Base-by-base conservation (phyloP, 441 rosid genomes). In the Biscutella auriculata region DNA sequence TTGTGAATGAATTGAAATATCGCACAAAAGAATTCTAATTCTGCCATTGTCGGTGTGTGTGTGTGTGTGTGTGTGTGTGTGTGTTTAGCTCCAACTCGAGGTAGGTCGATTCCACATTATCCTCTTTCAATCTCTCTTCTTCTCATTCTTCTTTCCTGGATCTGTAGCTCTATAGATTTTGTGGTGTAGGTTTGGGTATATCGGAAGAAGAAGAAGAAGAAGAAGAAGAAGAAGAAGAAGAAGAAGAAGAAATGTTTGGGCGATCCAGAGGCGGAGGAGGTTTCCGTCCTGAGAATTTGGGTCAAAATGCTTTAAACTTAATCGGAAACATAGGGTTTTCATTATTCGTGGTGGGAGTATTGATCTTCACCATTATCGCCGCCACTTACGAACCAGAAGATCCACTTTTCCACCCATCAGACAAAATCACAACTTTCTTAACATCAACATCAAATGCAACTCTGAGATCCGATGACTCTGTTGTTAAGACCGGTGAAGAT, bases 321-420 rank as follows among this genome's bases (percentile, higher is more conserved):
- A 85, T 93, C 9, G 89, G 93, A 23, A 92, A 87, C 69, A 78
- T 93, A 12, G 92, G 95, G 60, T 87, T 93, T 76, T 76, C 93
- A 3, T 46, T 89, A 8, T 88, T 93, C 68, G 98, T 88, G 11
- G 11, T 83, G 6, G 92, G 85, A 14, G 98, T 93, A 9, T 66
- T 88, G 32, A 76, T 93, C 51, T 87, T 93, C 82, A 93, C 98
- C 35, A 78, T 93, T 45, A 88, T 93, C 57, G 95, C 97, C 17
- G 97, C 97, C 4, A 93, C 96, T 1, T 88, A 88, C 58, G 77
- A 92, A 41, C 98, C 97, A 0, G 97, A 87, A 43, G 95, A 88
- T 58, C 97, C 98, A 5, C 82, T 92, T 17, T 92, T 88, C 60
- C 92, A 83, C 72, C 95, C 95, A 21, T 82, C 97, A 1, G 76